Evolutionary conservation across 306 rosid genomes (phyloP), one percentile per base, ranked within the genome.

Genomic region (Cicer bijugum): DNA sequence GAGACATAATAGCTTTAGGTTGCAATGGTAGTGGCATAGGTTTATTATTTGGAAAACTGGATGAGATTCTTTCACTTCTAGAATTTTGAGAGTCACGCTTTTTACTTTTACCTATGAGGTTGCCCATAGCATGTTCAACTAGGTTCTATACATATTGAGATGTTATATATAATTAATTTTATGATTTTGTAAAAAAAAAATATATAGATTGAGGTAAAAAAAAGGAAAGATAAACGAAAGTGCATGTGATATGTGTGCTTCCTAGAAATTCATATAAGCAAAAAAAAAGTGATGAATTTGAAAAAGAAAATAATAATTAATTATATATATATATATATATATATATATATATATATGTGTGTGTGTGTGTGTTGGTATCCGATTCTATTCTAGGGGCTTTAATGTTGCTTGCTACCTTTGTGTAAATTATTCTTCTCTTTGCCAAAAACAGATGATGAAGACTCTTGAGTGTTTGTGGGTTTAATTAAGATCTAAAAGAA

Each of bases 81-180:
- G 78, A 55, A 28, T 11, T 44, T 44, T 69, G 84, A 74, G 6
- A 2, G 69, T 23, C 12, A 69, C 47, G 42, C 78, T 74, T 84
- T 73, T 55, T 77, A 50, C 12, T 68, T 39, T 44, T 80, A 52
- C 67, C 51, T 0, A 82, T 43, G 10, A 28, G 4, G 79, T 82
- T 74, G 1, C 93, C 93, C 93, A 88, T 88, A 12, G 74, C 82
- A 82, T 73, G 69, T 72, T 86, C 74, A 39, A 76, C 42, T 67
- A 28, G 19, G 51, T 50, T 12, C 56, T 28, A 40, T 2, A 1
- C 55, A 69, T 42, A 8, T 35, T 59, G 1, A 47, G 45, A 67
- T 37, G 9, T 59, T 12, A 12, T 48, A 10, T 15, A 16, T 14
- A 8, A 43, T 64, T 61, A 61, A 62, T 38, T 16, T 65, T 12